Conservation (phyloP, 1,139 yeast species). For the Pichia inconspicua region DNA sequence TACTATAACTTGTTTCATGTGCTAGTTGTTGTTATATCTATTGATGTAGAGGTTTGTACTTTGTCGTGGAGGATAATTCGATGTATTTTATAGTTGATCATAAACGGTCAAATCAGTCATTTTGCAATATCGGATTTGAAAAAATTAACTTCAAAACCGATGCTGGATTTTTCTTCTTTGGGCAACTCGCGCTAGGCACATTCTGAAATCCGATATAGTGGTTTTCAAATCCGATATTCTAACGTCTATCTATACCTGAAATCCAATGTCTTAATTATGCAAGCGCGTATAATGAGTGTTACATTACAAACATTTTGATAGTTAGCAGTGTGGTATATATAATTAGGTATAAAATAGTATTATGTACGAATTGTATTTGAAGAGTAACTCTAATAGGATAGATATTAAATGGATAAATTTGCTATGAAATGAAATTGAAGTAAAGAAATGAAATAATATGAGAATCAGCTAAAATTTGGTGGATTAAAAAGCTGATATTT, state of each 20-base stretch:
- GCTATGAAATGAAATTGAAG: not conserved
- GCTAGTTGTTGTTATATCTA: too few relatives aligned
- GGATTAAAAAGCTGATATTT: not conserved
- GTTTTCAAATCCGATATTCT: not conserved
- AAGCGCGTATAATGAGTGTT: too few relatives aligned
- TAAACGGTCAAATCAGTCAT: not conserved
- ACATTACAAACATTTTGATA: too few relatives aligned
- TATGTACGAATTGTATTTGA: too few relatives aligned
- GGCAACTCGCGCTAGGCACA: not conserved
- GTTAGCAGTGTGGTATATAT: too few relatives aligned
- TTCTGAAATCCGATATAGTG: too few relatives aligned
- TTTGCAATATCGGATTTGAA: not conserved
- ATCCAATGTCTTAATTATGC: not conserved
- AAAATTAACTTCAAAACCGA: not conserved
- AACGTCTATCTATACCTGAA: too few relatives aligned
- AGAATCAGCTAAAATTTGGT: too few relatives aligned
- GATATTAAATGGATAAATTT: not conserved
- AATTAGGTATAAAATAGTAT: too few relatives aligned
- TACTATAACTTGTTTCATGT: not conserved
- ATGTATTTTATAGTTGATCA: too few relatives aligned
- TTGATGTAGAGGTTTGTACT: not conserved
- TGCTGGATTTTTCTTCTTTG: not conserved
- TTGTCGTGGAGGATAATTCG: not conserved
- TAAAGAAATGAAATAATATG: too few relatives aligned
- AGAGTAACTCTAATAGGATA: too few relatives aligned